A percentile compares a stretch with the other conserved stretches of the same genome.
Evolutionary conservation across 768 basidiomycete genomes (phyloP).

Genomic region (Antrodiella citrinella): DNA sequence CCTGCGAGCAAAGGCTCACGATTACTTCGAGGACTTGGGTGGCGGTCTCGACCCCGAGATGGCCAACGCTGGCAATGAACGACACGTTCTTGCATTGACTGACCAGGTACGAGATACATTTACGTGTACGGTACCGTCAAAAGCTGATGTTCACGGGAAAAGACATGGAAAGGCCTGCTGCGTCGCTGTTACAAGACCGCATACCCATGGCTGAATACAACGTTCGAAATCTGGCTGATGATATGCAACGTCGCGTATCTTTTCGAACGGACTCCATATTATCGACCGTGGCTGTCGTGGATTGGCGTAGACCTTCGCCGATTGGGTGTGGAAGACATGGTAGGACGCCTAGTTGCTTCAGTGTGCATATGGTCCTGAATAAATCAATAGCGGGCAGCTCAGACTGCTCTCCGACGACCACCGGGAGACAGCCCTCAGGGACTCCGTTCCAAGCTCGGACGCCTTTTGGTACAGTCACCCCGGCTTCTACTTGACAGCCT

Average conservation of each 20-base stretch:
- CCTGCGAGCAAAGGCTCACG: conserved; percentile 78
- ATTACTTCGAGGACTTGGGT: conserved; percentile 85
- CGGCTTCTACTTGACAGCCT: conserved; percentile 68
- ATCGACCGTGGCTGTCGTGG: conserved; percentile 89
- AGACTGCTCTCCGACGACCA: conserved; percentile 13
- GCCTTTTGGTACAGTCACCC: conserved; percentile 45
- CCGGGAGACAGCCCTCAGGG: conserved; percentile 24
- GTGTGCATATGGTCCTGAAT: conserved; percentile 1
- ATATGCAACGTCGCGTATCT: conserved; percentile 83
- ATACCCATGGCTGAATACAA: conserved; percentile 79
- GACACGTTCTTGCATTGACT: conserved; percentile 37
- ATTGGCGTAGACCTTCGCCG: conserved; percentile 79
- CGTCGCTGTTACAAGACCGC: conserved; percentile 57
- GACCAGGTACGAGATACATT: conserved; percentile 38
- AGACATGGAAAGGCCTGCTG: conserved; percentile 48
- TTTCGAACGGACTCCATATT: conserved; percentile 78
- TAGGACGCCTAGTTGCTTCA: conserved; percentile 28
- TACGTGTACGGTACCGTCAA: too few species aligned
- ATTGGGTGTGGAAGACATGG: conserved; percentile 70
- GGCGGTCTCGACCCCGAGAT: conserved; percentile 70
- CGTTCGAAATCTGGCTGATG: conserved; percentile 77
- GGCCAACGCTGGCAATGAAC: conserved; percentile 42
- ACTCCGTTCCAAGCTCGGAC: conserved; percentile 35
- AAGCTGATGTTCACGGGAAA: background rate
- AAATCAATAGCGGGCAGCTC: conserved; percentile 17